phyloP scores from a whole-genome alignment of 371 early-diverging fungal species.

The Cokeromyces recurvatus region DNA sequence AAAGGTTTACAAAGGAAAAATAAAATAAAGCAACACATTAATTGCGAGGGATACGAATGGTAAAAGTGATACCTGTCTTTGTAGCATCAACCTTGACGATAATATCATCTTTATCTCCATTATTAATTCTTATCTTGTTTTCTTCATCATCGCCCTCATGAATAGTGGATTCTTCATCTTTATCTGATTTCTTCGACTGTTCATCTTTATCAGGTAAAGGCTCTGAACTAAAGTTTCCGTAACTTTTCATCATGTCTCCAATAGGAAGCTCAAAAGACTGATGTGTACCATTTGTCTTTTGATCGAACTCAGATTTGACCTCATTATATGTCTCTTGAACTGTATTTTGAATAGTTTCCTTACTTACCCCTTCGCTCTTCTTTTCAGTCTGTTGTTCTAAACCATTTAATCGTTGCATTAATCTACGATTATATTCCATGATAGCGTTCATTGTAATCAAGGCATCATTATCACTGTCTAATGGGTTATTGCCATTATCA shows the following conservation, averaged over 20 bases:
- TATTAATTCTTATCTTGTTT: constrained; percentile 3
- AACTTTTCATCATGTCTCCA: constrained; percentile 14
- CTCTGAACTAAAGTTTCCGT: constrained; percentile 6
- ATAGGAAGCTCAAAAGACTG: constrained; percentile 21
- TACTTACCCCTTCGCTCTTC: not conserved
- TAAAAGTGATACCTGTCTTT: constrained; percentile 21
- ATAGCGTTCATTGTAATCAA: constrained; percentile 16
- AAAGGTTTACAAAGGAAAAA: too few species aligned
- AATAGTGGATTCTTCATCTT: constrained; percentile 12
- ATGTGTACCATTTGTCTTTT: constrained; percentile 6
- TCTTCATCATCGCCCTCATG: not conserved
- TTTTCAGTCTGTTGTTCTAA: constrained; percentile 3
- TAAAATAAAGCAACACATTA: too few species aligned
- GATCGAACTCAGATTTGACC: constrained; percentile 4
- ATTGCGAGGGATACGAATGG: constrained; percentile 25
- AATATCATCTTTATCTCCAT: constrained; percentile 21
- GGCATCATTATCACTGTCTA: constrained; percentile 2
- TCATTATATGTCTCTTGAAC: constrained; percentile 7
- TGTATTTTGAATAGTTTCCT: constrained; percentile 3
- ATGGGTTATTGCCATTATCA: not conserved
- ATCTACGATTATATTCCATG: constrained; percentile 18
- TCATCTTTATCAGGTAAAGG: constrained; percentile 1
- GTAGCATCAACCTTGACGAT: constrained; percentile 29
- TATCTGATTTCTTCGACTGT: not conserved
- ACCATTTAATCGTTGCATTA: constrained; percentile 3